Base-by-base conservation (phyloP, 257 asterid species). In the Plantago ovata region DNA sequence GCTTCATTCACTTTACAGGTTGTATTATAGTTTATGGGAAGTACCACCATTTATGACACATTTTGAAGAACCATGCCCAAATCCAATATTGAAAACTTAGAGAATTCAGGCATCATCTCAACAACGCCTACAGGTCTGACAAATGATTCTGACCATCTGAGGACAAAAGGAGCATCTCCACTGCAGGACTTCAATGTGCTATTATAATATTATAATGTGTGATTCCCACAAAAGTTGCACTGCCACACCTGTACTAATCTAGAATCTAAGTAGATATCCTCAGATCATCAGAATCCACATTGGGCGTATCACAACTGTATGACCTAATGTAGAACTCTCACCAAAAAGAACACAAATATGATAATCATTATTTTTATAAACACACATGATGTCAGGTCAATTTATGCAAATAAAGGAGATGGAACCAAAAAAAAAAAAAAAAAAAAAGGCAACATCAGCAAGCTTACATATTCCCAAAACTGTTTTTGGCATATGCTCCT, bases 401-500 rank as follows among this genome's bases (percentile, higher is more conserved):
- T 41, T 22, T 57, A 38, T 18, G 54, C 58, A 51, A 57, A 51
- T 45, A 50, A 51, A 43, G n/a, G n/a, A n/a, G n/a, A n/a, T n/a
- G n/a, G n/a, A n/a, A n/a, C n/a, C n/a, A n/a, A n/a, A n/a, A 43
- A 15, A 23, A 60, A 48, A 43, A 10, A 48, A 57, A 47, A 22
- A 23, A 47, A 33, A 49, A 53, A 28, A 58, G 44, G 57, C 48
- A 41, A 43, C 61, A 61, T 44, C 42, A 66, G 54, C 3, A 16
- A 48, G 53, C 93, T 53, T 83, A 88, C 98, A 92, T 76, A 70
- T 92, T 92, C 47, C 96, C 96, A 40, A 69, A 92, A 68, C 98
- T 92, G 76, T 92, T 88, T 80, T 92, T 92, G 58, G 98, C 98
- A 79, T 84, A 92, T 70, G 98, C 96, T 69, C 98, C 98, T 69